Conservation (phyloP, 2,329 filamentous ascomycete species). For the Dactylellina cionopaga region DNA sequence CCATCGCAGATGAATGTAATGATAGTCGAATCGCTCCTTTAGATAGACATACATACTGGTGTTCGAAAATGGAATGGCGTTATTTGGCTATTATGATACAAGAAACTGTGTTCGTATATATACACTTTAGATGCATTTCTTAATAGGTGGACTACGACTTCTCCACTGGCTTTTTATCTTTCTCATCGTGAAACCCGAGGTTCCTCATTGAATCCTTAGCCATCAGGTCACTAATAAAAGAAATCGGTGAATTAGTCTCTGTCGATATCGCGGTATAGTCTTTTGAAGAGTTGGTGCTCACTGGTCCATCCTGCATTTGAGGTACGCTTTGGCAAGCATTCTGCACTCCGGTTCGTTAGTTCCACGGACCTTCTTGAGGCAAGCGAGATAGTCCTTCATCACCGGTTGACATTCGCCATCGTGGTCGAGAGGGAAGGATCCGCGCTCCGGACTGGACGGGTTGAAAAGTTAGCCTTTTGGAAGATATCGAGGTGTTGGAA, state of each 20-base stretch:
- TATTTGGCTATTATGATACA: constrained; percentile 14
- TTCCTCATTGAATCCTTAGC: constrained; percentile 95
- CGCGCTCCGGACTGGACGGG: constrained; percentile 79
- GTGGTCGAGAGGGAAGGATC: constrained; percentile 95
- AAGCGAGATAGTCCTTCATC: constrained; percentile 85
- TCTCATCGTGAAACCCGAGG: constrained; percentile 75
- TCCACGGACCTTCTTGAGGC: constrained; percentile 83
- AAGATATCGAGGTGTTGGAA: not conserved
- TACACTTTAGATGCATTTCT: not conserved
- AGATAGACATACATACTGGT: constrained; percentile 11
- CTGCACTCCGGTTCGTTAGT: constrained; percentile 89
- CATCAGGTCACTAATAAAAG: constrained; percentile 80
- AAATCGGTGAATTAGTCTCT: not conserved
- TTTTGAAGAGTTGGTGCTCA: constrained; percentile 63
- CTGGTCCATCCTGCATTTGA: constrained; percentile 94
- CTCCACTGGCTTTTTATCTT: constrained; percentile 28
- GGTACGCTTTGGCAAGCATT: constrained; percentile 84
- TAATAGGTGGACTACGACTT: constrained; percentile 3
- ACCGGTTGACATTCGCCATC: constrained; percentile 93
- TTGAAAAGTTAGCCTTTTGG: constrained; percentile 11
- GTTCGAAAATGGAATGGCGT: constrained; percentile 24
- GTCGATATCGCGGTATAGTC: not conserved
- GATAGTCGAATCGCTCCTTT: not conserved
- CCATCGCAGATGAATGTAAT: not conserved
- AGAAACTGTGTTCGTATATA: not conserved